Evolutionary conservation across 2,329 filamentous ascomycete species (phyloP).

Genomic region (Stachybotrys echinatus): DNA sequence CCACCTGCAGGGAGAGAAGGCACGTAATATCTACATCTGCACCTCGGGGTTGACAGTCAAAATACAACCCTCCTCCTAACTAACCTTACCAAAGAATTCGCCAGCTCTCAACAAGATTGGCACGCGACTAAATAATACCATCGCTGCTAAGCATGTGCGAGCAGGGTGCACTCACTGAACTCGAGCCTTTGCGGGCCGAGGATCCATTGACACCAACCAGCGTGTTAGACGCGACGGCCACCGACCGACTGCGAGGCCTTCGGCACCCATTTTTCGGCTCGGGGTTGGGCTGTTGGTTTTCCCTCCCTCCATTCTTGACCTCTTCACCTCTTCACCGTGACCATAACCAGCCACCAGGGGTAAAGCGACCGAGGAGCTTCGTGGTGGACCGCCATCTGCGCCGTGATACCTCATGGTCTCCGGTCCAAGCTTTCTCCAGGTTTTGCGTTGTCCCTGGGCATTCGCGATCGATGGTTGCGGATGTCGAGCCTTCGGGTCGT

Average conservation of each 20-base stretch:
- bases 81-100: too few relatives aligned
- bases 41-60: too few relatives aligned
- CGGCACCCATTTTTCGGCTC: too few relatives aligned
- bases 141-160: not conserved
- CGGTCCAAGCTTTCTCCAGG: not conserved
- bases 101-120: not conserved
- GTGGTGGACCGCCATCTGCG: not conserved
- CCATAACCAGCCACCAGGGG: not conserved
- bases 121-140: not conserved
- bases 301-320: too few relatives aligned
- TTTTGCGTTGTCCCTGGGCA: not conserved
- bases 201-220: not conserved
- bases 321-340: not conserved
- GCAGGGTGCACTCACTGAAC: not conserved
- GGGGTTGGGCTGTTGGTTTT: too few relatives aligned
- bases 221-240: not conserved
- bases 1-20: too few relatives aligned
- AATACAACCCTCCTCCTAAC: not conserved
- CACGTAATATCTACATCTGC: too few relatives aligned
- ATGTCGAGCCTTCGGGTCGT: not conserved
- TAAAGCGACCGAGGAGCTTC: not conserved
- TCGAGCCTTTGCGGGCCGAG: not conserved
- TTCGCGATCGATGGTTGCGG: not conserved
- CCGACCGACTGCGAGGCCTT: too few relatives aligned
- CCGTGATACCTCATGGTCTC: not conserved